Base-by-base conservation (phyloP, 139 green algal species). In the Micractinium conductrix region DNA sequence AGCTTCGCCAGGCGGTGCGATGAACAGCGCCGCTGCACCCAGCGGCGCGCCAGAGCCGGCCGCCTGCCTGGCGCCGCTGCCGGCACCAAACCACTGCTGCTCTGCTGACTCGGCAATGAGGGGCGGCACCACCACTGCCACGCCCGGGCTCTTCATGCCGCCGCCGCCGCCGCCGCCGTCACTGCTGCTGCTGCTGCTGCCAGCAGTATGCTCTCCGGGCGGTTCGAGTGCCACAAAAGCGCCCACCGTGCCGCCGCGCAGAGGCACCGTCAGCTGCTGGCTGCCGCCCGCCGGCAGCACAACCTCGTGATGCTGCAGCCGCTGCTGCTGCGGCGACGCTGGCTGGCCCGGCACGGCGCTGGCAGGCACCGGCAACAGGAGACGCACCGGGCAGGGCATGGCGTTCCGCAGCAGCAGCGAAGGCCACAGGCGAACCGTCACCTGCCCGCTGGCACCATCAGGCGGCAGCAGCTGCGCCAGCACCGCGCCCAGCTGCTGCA, bases 331-430 rank as follows among this genome's bases (percentile, higher is more conserved):
- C 62, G 7, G 78, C 33, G 35, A 28, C 8, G 22, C 55, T 28
- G 63, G 22, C 78, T 33, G 78, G 42, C 65, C 65, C 0, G 33
- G 26, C 22, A 16, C 28, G 22, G 33, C 38, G 12, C 8, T 30
- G 38, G 10, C 26, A 6, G n/a, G 16, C 0, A 48, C n/a, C 3
- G 67, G 80, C 68, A 85, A 35, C 43, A 74, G 24, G 35, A 85
- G 80, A 1, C 44, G 40, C 63, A 90, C 30, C 38, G 78, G 45
- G 35, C 38, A 78, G 22, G 84, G 85, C 62, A 87, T 79, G 28
- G 38, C 38, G 78, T 91, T 91, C 60, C 65, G 65, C 44, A 89
- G 65, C 19, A 48, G 35, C 53, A 85, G 43, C 40, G 80, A 45
- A 21, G 87, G 87, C 87, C 80, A 88, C 30, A 89, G 58, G 58